These are phyloP conservation scores for Linnemannia exigua DNA, from an alignment of 192 early-diverging fungal genomes.

Conservation along the genomic window DNA sequence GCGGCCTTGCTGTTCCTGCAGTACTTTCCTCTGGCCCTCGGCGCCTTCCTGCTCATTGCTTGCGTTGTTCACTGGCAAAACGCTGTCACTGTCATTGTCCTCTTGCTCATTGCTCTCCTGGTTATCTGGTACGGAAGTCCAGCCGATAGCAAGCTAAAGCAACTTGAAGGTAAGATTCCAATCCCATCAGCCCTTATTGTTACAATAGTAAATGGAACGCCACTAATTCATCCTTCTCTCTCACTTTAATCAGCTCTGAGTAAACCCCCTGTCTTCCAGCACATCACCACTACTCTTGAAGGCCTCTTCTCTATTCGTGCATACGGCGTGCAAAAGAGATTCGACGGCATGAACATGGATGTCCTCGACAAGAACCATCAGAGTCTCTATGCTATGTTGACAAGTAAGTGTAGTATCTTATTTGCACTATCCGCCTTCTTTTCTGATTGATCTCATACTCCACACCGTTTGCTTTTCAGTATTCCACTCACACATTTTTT, in stretches of 20 bases:
- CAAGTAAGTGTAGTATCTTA: conserved; percentile 59
- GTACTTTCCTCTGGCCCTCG: conserved; percentile 58
- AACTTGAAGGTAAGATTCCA: conserved; percentile 39
- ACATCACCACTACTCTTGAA: conserved; percentile 70
- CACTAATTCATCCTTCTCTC: background rate
- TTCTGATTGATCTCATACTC: conserved; percentile 46
- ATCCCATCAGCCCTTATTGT: no score
- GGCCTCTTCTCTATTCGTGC: conserved; percentile 81
- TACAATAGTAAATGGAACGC: background rate
- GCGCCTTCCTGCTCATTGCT: conserved; percentile 66
- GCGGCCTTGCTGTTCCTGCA: conserved; percentile 61
- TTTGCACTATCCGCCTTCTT: conserved; percentile 47
- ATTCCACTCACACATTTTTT: background rate
- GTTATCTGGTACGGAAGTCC: conserved; percentile 32
- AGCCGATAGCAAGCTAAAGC: conserved; percentile 33
- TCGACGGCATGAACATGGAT: conserved; percentile 65
- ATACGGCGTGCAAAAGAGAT: conserved; percentile 67
- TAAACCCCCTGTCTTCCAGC: conserved; percentile 54
- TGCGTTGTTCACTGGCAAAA: conserved; percentile 73
- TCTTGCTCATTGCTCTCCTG: conserved; percentile 26
- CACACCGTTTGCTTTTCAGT: conserved; percentile 40
- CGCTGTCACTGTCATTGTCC: conserved; percentile 52
- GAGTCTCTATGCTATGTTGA: conserved; percentile 55
- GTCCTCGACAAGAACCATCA: conserved; percentile 70
- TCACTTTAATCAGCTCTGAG: conserved; percentile 10